These are phyloP conservation scores for Barnettozyma wickerhamii DNA, from an alignment of 805 yeast genomes.

Conservation along the genomic window DNA sequence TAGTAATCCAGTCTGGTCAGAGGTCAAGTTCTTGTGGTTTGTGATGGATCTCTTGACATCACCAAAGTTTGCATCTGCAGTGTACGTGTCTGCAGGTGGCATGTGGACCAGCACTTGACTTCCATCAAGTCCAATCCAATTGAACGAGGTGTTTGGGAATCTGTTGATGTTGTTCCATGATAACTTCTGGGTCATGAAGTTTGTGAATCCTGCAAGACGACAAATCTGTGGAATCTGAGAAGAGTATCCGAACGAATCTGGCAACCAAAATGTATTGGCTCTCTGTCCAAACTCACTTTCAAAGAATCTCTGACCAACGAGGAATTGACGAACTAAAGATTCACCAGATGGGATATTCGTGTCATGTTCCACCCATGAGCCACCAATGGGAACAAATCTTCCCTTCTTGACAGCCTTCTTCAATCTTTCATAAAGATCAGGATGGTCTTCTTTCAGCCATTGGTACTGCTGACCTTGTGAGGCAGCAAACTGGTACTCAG, in stretches of 20 bases:
- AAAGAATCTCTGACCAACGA: slow-evolving; percentile 86
- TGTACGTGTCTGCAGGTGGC: slow-evolving; percentile 97
- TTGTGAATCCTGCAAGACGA: slow-evolving; percentile 77
- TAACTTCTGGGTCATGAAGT: slow-evolving; percentile 87
- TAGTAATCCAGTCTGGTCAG: slow-evolving; percentile 75
- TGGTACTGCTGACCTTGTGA: slow-evolving; percentile 95
- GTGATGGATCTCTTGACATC: slow-evolving; percentile 77
- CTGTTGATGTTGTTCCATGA: slow-evolving; percentile 94
- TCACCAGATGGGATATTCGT: slow-evolving; percentile 96
- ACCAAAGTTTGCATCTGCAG: slow-evolving; percentile 90
- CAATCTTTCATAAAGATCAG: slow-evolving; percentile 63
- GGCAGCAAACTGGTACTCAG: slow-evolving; percentile 91
- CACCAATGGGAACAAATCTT: slow-evolving; percentile 88
- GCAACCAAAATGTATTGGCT: slow-evolving; percentile 85
- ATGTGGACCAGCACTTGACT: slow-evolving; percentile 91
- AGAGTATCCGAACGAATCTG: slow-evolving; percentile 95
- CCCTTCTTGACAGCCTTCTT: slow-evolving; percentile 59
- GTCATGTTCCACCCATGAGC: slow-evolving; percentile 97
- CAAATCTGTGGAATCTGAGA: slow-evolving; percentile 94
- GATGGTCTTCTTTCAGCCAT: slow-evolving; percentile 87
- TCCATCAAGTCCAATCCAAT: slow-evolving; percentile 95
- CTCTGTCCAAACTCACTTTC: slow-evolving; percentile 72
- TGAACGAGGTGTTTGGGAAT: slow-evolving; percentile 87
- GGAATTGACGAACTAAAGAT: slow-evolving; percentile 80
- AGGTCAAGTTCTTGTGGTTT: slow-evolving; percentile 81